Evolutionary conservation across 768 basidiomycete genomes (phyloP), one percentile per base, ranked within the genome.

Genomic region (Asterophora lycoperdoides): DNA sequence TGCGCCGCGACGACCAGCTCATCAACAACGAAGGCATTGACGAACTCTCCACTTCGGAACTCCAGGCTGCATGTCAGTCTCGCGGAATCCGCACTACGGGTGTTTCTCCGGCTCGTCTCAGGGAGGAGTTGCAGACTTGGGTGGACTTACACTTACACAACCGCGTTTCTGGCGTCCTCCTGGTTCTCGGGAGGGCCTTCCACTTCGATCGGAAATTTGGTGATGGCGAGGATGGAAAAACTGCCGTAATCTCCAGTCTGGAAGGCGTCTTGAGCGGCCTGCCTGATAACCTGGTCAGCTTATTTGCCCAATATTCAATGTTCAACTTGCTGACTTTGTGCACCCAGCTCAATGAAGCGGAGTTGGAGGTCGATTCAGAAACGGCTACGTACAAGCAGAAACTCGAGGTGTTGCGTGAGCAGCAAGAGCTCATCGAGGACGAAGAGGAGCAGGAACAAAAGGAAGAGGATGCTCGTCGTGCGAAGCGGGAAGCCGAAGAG

Each of bases 351-450:
- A 97, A 89, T 66, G 96, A 98, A 74, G 92, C 96, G 8, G 96
- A 98, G 64, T 79, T 98, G 42, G 90, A 94, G 67, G 95, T 98
- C 18, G 90, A 93, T 56, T 89, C 86, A 18, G 94, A 95, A 34
- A 86, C 86, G 43, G 92, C 93, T 17, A 91, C 84, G 60, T 97
- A 96, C 79, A 95, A 96, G 74, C 91, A 98, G 75, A 96, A 95
- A 69, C 80, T 99, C 47, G 96, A 98, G 54, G 95, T 99, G 19
- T 72, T 99, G 63, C 92, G 96, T 59, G 91, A 99, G 60, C 96
- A 99, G 67, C 91, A 99, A 64, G 96, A 99, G 66, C 90, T 99
- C 53, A 99, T 99, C 63, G 94, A 99, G 63, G 96, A 99, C 65
- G 96, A 99, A 69, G 83, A 93, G 55, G 96, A 97, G 64, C 96